These are phyloP conservation scores for Chaetomium fimeti DNA, from an alignment of 495 filamentous ascomycete genomes.

Conservation along the genomic window DNA sequence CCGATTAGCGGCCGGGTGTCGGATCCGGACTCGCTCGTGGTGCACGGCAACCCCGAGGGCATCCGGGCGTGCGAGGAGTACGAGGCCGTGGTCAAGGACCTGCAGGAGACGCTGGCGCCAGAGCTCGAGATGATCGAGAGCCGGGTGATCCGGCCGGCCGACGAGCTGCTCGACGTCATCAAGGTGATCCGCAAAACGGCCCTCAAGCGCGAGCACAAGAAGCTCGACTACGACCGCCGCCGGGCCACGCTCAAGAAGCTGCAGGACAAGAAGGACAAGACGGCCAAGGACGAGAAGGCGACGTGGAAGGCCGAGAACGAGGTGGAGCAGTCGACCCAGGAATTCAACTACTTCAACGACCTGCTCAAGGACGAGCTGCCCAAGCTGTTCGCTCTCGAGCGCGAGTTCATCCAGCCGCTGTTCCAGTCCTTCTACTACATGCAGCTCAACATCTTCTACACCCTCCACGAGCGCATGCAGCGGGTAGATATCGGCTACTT, in stretches of 20 bases:
- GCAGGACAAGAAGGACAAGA: constrained; percentile 96
- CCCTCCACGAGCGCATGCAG: constrained; percentile 96
- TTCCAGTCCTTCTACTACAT: constrained; percentile 99
- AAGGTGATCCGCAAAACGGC: constrained; percentile 89
- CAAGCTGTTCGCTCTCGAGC: constrained; percentile 86
- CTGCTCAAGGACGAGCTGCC: constrained; percentile 93
- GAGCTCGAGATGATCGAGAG: constrained; percentile 98
- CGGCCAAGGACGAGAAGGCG: constrained; percentile 94
- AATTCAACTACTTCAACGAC: constrained; percentile 96
- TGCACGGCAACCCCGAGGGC: constrained; percentile 88
- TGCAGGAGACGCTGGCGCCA: constrained; percentile 82
- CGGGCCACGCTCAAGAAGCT: constrained; percentile 82
- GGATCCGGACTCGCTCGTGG: constrained; percentile 77
- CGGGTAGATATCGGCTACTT: constrained; percentile 96
- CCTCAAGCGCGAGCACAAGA: constrained; percentile 92
- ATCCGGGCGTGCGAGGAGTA: constrained; percentile 97
- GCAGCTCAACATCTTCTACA: constrained; percentile 99
- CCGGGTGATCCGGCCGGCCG: constrained; percentile 87
- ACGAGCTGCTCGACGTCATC: constrained; percentile 91
- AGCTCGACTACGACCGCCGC: constrained; percentile 92
- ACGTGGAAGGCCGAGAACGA: constrained; percentile 94
- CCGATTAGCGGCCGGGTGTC: constrained; percentile 95
- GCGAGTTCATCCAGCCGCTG: constrained; percentile 93
- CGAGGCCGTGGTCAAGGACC: constrained; percentile 82
- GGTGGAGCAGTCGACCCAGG: constrained; percentile 86